A percentile compares a stretch with the other conserved stretches of the same genome.
phyloP scores from a whole-genome alignment of 768 basidiomycete genomes.

The Guyanaporus albipodus region DNA sequence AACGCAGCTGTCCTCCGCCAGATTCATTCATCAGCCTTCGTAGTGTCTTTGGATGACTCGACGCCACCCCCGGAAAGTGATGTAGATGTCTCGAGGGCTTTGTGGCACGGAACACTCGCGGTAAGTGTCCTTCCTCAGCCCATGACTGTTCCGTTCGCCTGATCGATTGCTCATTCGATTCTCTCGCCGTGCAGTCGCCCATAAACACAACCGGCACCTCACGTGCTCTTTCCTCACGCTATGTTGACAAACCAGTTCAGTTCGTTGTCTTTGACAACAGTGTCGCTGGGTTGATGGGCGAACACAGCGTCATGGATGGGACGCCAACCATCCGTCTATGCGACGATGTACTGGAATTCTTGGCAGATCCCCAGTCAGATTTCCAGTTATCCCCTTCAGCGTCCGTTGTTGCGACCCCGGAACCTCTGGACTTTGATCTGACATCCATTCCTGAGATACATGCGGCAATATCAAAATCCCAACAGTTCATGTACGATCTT shows the following conservation, averaged over 20 bases:
- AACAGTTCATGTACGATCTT: constrained; percentile 51
- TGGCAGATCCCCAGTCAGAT: constrained; percentile 62
- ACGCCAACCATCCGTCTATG: constrained; percentile 75
- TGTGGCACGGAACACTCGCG: constrained; percentile 79
- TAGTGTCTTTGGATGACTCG: constrained; percentile 73
- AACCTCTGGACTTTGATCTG: constrained; percentile 62
- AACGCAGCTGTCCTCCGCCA: constrained; percentile 64
- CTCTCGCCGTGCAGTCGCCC: constrained; percentile 7
- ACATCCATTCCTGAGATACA: constrained; percentile 33
- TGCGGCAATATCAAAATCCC: constrained; percentile 53
- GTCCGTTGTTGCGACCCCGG: constrained; percentile 31
- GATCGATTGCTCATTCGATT: not conserved
- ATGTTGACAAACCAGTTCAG: constrained; percentile 89
- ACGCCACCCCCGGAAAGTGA: constrained; percentile 41
- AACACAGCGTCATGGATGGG: constrained; percentile 90
- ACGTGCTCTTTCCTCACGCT: constrained; percentile 65
- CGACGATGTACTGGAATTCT: constrained; percentile 60
- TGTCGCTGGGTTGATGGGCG: constrained; percentile 84
- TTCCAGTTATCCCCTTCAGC: constrained; percentile 39
- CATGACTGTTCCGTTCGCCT: not conserved
- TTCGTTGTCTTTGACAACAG: constrained; percentile 83
- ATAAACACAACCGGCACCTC: constrained; percentile 25
- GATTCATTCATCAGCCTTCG: constrained; percentile 84
- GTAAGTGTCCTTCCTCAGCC: constrained; percentile 35
- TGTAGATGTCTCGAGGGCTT: constrained; percentile 58